Base-by-base conservation (phyloP, 768 basidiomycete genomes). In the Phlebiopsis gigantea region DNA sequence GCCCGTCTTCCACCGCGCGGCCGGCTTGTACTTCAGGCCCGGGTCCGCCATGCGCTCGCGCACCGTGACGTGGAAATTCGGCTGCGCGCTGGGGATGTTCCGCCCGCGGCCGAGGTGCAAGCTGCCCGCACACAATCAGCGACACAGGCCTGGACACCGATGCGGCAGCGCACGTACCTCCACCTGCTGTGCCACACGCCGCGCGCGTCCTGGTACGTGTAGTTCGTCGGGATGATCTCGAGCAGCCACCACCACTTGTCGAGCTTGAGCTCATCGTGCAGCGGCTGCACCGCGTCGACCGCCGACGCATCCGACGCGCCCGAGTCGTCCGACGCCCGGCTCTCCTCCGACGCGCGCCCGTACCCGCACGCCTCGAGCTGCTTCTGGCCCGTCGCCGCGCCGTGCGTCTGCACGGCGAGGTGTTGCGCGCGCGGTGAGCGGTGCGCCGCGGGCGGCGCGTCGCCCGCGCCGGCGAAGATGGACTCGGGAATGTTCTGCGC, bases 1-100 rank as follows among this genome's bases (percentile, higher is more conserved):
- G 0, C 80, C 75, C 3, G 63, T 57, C 26, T 62, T 68, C 75
- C 79, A 88, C 44, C 54, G 65, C 34, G 87, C 87, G 31, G 71
- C 74, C 7, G 88, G 88, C 44, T 65, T 74, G 67, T 90, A 90
- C 19, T 76, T 75, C 53, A 83, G 66, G 2, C 64, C 62, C 51
- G 69, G 17, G 58, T 77, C 73, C 17, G 72, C 68, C 72, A 83
- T 83, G 45, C 88, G 79, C 58, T 77, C 66, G 68, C 79, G 76
- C 31, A 91, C 89, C 5, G 81, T 82, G 39, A 72, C 63, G 62
- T 90, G 88, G 65, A 90, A 84, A 8, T 75, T 75, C 0, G 87
- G 85, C 4, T 73, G 59, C 21, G 60, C 49, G 22, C 54, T 74
- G 6, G 65, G 62, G 53, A 90, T 78, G 15, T 66, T 59, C 12